Conservation (phyloP, 805 yeast genomes). For the Maudiozyma saulgeensis region DNA sequence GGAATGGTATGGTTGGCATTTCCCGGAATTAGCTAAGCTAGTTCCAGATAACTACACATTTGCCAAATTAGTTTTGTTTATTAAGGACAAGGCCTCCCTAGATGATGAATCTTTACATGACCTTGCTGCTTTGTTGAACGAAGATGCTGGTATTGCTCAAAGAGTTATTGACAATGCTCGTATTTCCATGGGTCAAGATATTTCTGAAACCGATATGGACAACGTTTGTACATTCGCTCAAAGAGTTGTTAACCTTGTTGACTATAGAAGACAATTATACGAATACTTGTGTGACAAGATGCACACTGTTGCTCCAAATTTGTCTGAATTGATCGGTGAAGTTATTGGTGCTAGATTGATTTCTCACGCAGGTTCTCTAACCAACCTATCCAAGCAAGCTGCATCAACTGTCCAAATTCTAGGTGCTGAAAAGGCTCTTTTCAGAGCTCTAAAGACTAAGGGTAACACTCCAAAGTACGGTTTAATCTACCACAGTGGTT, state of each 20-base stretch:
- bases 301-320: conserved; percentile 96
- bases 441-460: conserved; percentile 92
- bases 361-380: conserved; percentile 96
- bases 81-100: conserved; percentile 79
- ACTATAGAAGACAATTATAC: conserved; percentile 77
- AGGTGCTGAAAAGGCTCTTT: conserved; percentile 95
- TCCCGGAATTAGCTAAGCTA: conserved; percentile 91
- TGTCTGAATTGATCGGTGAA: conserved; percentile 95
- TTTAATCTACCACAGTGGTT: conserved; percentile 87
- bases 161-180: conserved; percentile 88
- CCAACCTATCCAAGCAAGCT: conserved; percentile 94
- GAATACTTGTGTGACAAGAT: conserved; percentile 88
- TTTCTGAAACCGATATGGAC: conserved; percentile 88
- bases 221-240: conserved; percentile 86
- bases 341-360: conserved; percentile 97
- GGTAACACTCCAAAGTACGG: conserved; percentile 97
- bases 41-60: conserved; percentile 81
- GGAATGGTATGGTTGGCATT: conserved; percentile 99
- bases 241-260: conserved; percentile 85
- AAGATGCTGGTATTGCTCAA: conserved; percentile 88
- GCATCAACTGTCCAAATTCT: conserved; percentile 97
- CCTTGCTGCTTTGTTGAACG: conserved; percentile 74
- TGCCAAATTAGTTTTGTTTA: conserved; percentile 72
- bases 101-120: conserved; percentile 79
- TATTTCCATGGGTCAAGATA: conserved; percentile 98